Percentiles rank a stretch among this genome's conserved stretches.
Evolutionary conservation across 345 rosid genomes (phyloP).

Genomic region (Citrus australasica): DNA sequence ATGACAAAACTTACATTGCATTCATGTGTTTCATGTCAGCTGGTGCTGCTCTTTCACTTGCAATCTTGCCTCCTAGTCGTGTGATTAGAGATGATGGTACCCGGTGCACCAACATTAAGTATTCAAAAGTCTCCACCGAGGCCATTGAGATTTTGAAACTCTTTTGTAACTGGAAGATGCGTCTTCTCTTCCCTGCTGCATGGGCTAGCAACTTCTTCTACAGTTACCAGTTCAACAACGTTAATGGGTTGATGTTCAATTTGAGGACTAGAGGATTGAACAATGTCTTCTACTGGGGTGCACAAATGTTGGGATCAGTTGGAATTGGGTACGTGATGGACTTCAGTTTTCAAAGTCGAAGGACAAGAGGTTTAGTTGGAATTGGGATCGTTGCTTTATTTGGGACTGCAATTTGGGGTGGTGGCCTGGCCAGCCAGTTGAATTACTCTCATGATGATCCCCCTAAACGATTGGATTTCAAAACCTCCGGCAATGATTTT

Average conservation of each 20-base stretch:
- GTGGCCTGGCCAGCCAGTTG: constrained; percentile 56
- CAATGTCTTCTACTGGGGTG: constrained; percentile 69
- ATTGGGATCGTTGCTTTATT: constrained; percentile 42
- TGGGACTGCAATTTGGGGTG: constrained; percentile 61
- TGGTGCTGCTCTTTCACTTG: constrained; percentile 43
- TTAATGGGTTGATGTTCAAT: constrained; percentile 43
- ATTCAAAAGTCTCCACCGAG: constrained; percentile 41
- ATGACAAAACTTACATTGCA: constrained; percentile 52
- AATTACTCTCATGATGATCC: constrained; percentile 21
- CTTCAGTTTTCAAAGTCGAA: constrained; percentile 49
- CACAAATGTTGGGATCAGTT: constrained; percentile 62
- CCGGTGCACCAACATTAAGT: constrained; percentile 39
- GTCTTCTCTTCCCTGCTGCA: constrained; percentile 47
- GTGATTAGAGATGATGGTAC: constrained; percentile 53
- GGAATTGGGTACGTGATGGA: constrained; percentile 52
- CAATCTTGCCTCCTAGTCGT: constrained; percentile 41
- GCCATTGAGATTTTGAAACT: constrained; percentile 43
- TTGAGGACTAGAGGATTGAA: constrained; percentile 64
- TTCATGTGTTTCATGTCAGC: constrained; percentile 61
- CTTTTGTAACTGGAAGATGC: constrained; percentile 56
- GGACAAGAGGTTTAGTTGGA: constrained; percentile 51
- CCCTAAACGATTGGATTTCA: constrained; percentile 48
- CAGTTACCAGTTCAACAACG: constrained; percentile 59
- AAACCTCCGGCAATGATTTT: constrained; percentile 35
- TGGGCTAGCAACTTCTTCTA: constrained; percentile 77